Conservation (phyloP, 2,329 filamentous ascomycete species). For the Calonectria henricotiae region DNA sequence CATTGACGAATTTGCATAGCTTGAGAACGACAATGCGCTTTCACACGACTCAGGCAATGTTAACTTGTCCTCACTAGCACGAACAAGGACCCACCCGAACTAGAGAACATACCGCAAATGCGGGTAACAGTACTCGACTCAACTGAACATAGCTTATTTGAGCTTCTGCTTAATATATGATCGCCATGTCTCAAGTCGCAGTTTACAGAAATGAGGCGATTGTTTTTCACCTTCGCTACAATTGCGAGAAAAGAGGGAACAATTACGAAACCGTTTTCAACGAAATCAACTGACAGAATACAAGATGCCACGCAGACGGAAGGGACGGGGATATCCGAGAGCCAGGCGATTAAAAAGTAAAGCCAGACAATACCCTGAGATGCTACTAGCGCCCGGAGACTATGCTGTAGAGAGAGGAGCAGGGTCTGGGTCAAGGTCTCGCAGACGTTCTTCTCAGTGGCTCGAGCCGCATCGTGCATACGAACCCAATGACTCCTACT, state of each 20-base stretch:
- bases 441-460: slow-evolving; percentile 40
- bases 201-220: background rate
- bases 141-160: slow-evolving; percentile 1
- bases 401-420: background rate
- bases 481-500: slow-evolving; percentile 45
- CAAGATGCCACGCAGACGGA: background rate
- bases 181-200: slow-evolving; percentile 11
- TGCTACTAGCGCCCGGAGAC: background rate
- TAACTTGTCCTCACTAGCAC: background rate
- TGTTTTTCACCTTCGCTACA: background rate
- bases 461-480: slow-evolving; percentile 43
- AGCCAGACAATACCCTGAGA: background rate
- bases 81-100: slow-evolving; percentile 9
- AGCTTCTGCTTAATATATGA: slow-evolving; percentile 1
- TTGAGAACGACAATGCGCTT: slow-evolving; percentile 12
- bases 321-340: background rate
- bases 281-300: background rate
- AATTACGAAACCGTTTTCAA: background rate
- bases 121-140: background rate
- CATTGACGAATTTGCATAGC: slow-evolving; percentile 16
- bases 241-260: slow-evolving; percentile 4
- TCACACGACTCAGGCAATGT: slow-evolving; percentile 8
- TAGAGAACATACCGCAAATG: background rate
- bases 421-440: slow-evolving; percentile 37
- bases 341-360: slow-evolving; percentile 14